Percentiles rank a stretch among this genome's conserved stretches.
Conservation (phyloP, 2,329 filamentous ascomycete genomes). For the Boeremia lycopersici region DNA sequence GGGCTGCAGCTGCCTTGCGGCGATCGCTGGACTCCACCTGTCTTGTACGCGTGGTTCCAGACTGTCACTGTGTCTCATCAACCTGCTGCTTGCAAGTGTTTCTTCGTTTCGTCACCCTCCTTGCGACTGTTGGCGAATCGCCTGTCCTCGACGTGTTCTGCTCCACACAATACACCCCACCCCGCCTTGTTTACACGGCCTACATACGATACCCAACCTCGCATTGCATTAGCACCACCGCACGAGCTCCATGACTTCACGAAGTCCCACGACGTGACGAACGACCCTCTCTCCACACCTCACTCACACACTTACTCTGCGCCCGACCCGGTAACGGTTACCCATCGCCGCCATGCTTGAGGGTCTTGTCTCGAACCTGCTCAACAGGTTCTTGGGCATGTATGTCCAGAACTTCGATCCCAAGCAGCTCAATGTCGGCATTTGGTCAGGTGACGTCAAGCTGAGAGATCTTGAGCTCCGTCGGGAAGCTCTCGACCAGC, state of each 20-base stretch:
- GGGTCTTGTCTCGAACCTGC: constrained; percentile 91
- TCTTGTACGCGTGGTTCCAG: constrained; percentile 30
- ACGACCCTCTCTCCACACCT: constrained; percentile 24
- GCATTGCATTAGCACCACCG: constrained; percentile 23
- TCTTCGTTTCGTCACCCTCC: constrained; percentile 30
- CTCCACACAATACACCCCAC: constrained; percentile 14
- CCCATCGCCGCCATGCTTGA: constrained; percentile 79
- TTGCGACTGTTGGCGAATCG: constrained; percentile 18
- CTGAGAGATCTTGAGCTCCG: constrained; percentile 90
- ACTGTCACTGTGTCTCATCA: constrained; percentile 22
- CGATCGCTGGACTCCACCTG: constrained; percentile 34
- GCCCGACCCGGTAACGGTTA: constrained; percentile 74
- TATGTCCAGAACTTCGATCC: constrained; percentile 99
- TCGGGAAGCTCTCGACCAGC: constrained; percentile 92
- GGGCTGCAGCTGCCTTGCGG: constrained; percentile 41
- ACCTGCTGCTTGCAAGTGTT: constrained; percentile 25
- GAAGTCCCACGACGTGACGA: constrained; percentile 39
- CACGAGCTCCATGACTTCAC: constrained; percentile 42
- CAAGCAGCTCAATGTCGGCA: constrained; percentile 95
- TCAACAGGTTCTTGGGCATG: constrained; percentile 99
- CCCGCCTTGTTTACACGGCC: constrained; percentile 33
- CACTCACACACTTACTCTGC: constrained; percentile 15
- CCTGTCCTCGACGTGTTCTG: constrained; percentile 16
- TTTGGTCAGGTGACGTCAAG: constrained; percentile 98
- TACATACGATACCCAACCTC: constrained; percentile 29